These are phyloP conservation scores for Bacterosira constricta DNA, from an alignment of 108 stramenopile genomes.

Conservation along the genomic window DNA sequence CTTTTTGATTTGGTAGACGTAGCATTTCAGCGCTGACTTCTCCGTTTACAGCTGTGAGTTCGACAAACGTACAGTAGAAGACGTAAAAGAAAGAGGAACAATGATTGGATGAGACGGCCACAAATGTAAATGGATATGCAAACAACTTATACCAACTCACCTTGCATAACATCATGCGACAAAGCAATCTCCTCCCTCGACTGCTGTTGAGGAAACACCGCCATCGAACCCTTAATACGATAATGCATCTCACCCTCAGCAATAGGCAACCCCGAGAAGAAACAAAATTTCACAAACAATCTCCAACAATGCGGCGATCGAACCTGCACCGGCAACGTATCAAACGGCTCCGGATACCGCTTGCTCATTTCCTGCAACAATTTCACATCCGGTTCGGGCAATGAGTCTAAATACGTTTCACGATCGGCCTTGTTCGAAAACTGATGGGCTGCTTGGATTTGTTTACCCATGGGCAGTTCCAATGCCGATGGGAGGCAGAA, in stretches of 20 bases:
- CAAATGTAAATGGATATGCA: too few relatives aligned
- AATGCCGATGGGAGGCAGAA: conserved; percentile 84
- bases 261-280: conserved; percentile 87
- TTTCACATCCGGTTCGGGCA: conserved; percentile 58
- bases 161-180: conserved; percentile 84
- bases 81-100: too few relatives aligned
- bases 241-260: conserved; percentile 91
- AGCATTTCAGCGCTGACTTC: conserved; percentile 67
- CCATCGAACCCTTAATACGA: conserved; percentile 65
- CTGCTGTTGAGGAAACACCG: conserved; percentile 8
- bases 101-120: too few relatives aligned
- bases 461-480: conserved; percentile 50
- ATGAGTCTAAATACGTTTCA: conserved; percentile 25
- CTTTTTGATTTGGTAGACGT: conserved; percentile 78
- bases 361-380: conserved; percentile 66
- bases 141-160: too few relatives aligned
- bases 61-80: too few relatives aligned
- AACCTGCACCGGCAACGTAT: conserved; percentile 78
- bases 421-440: conserved; percentile 21
- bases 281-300: conserved; percentile 84
- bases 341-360: conserved; percentile 68
- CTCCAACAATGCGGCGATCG: conserved; percentile 68
- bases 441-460: not conserved
- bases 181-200: conserved; percentile 68
- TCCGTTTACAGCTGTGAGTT: conserved; percentile 73